Percentiles rank a stretch among this genome's conserved stretches.
These are phyloP conservation scores for Paecilomyces sp. DNA, from an alignment of 2,329 filamentous ascomycete species.

Conservation along the genomic window DNA sequence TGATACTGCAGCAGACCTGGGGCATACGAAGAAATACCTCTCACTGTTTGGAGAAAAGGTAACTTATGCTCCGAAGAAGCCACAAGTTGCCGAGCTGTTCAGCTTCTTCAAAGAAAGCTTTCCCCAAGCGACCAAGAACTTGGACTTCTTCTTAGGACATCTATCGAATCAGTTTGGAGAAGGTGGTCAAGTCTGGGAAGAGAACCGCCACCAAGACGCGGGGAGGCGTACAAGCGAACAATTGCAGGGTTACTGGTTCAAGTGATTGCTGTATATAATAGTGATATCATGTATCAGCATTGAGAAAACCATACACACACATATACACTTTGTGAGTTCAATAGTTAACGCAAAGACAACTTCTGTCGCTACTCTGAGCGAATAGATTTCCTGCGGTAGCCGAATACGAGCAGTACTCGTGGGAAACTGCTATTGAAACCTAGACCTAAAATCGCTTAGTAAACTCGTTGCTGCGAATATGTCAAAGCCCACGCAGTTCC, in stretches of 20 bases:
- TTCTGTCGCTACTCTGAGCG: no score
- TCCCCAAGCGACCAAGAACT: constrained; percentile 19
- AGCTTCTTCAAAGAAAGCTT: constrained; percentile 22
- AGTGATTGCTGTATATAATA: not conserved
- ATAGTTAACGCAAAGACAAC: no score
- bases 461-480: no score
- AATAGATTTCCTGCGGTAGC: no score
- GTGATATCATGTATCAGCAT: no score
- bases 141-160: constrained; percentile 28
- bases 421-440: no score
- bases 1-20: constrained; percentile 18
- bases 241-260: constrained; percentile 12
- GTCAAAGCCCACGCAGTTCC: no score
- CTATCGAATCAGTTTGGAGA: constrained; percentile 25
- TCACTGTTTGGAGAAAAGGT: constrained; percentile 21
- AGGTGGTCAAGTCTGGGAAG: constrained; percentile 23
- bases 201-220: constrained; percentile 22
- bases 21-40: constrained; percentile 21
- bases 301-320: no score
- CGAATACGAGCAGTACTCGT: no score
- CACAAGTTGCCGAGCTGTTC: constrained; percentile 19
- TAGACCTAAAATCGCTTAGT: no score
- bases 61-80: constrained; percentile 16
- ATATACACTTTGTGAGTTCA: no score
- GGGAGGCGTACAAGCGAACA: constrained; percentile 7